Evolutionary conservation across 148 eudicot genomes (phyloP), one percentile per base, ranked within the genome.

Genomic region (Amaranthus cruentus): DNA sequence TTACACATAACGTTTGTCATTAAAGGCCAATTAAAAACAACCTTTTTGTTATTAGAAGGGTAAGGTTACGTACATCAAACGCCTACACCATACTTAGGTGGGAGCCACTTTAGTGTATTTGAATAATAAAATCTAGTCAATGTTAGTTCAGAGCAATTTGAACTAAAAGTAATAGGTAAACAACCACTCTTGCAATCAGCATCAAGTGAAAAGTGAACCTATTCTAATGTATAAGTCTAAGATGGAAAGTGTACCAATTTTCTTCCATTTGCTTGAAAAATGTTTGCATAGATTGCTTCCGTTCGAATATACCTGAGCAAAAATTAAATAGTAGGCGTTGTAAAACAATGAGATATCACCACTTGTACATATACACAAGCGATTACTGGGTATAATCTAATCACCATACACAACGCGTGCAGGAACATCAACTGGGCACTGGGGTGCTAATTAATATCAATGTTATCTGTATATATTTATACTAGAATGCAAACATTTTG

Each of bases 221-320:
- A 7, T 51, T 38, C n/a, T 43, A 55, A 74, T 62, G 55, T 47
- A 55, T 69, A 58, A 59, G 7, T 47, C 48, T 69, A 58, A 59
- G 11, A 63, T 47, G 54, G 15, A 71, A 66, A 67, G 50, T 84
- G 55, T 84, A 91, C 98, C 91, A 70, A 91, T 89, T 83, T 88
- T 85, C 62, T 82, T 84, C 98, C 98, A 94, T 72, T 62, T 78
- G 76, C 62, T 66, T 73, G 78, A 73, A 82, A 91, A 94, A 56
- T 85, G 80, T 76, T 81, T 79, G 82, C 91, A 85, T 54, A 69
- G 81, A 48, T 78, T 77, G 88, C 98, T 94, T 70, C 98, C 98
- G 28, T 28, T 68, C 55, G 97, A 94, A 80, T 83, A 87, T 65
- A 95, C 80, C 97, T 94, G 83, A 58, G 81, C 38, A 68, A 51